Percentiles rank a stretch among this genome's conserved stretches.
Conservation (phyloP, 176 grass and related monocot genomes). For the Bonia amplexicaulis region DNA sequence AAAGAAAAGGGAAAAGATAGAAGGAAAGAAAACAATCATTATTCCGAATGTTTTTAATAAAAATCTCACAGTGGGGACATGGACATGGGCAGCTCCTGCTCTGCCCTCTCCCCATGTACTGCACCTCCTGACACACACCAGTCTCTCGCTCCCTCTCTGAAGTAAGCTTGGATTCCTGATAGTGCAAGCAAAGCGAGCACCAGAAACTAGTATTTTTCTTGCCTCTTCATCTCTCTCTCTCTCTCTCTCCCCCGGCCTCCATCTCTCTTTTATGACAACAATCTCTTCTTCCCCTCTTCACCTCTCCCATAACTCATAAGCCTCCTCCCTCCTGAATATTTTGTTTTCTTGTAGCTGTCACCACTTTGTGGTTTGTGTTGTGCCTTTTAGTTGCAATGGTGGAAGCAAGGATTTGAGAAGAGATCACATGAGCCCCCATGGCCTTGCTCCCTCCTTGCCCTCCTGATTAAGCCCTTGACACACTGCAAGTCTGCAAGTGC, state of each 20-base stretch:
- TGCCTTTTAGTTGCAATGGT: constrained; percentile 21
- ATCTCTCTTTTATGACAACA: constrained; percentile 19
- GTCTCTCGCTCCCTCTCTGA: constrained; percentile 36
- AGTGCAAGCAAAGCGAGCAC: constrained; percentile 96
- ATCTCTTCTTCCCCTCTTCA: constrained; percentile 25
- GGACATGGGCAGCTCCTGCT: constrained; percentile 29
- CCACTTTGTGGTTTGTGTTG: neutral
- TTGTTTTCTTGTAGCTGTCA: neutral
- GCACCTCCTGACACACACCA: constrained; percentile 58
- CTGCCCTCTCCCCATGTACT: constrained; percentile 22
- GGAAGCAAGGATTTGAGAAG: constrained; percentile 21
- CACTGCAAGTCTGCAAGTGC: neutral
- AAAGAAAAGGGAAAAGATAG: constrained; percentile 4
- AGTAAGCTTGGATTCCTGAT: constrained; percentile 92
- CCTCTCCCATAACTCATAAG: constrained; percentile 28
- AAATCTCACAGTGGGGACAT: constrained; percentile 10
- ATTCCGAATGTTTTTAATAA: constrained; percentile 30
- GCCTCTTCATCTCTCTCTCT: neutral
- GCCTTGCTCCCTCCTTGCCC: constrained; percentile 17
- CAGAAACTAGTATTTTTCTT: constrained; percentile 46
- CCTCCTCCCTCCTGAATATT: neutral
- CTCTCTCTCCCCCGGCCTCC: neutral
- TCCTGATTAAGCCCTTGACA: constrained; percentile 7
- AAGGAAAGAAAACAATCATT: constrained; percentile 13
- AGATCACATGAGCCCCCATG: neutral